A percentile compares a stretch with the other conserved stretches of the same genome.
Evolutionary conservation across 352 stramenopile genomes (phyloP).

Genomic region (Phytophthora tentaculata): DNA sequence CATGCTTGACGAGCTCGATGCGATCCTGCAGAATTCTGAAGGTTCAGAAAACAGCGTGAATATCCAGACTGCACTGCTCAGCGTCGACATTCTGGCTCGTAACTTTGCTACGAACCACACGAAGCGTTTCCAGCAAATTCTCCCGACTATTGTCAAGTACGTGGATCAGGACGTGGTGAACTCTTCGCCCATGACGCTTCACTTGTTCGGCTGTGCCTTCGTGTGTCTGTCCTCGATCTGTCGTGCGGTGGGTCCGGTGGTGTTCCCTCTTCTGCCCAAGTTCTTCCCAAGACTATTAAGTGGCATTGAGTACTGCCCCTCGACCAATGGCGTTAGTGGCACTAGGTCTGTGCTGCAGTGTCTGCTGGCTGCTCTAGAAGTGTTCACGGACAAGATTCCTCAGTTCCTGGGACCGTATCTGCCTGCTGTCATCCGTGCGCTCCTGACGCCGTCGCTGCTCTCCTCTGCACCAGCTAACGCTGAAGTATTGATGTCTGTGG

Average conservation of each 20-base stretch:
- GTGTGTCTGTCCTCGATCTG: conserved; percentile 84
- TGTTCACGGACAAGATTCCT: conserved; percentile 85
- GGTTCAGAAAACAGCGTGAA: conserved; percentile 72
- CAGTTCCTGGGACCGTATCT: conserved; percentile 87
- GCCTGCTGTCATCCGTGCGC: conserved; percentile 57
- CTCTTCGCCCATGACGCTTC: conserved; percentile 57
- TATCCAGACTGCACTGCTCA: conserved; percentile 84
- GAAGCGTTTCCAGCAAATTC: conserved; percentile 74
- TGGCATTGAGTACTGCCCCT: conserved; percentile 64
- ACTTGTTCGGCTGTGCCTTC: conserved; percentile 84
- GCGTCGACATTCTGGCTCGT: conserved; percentile 83
- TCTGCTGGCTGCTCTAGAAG: conserved; percentile 72
- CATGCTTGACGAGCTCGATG: conserved; percentile 85
- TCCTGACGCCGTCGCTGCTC: conserved; percentile 63
- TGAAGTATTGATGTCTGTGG: conserved; percentile 60
- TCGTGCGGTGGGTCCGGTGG: conserved; percentile 64
- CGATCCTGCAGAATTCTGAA: conserved; percentile 72
- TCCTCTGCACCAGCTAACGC: conserved; percentile 33
- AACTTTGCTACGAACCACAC: conserved; percentile 78
- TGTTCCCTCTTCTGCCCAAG: conserved; percentile 84
- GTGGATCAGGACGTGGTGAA: conserved; percentile 60
- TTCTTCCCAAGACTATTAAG: conserved; percentile 83
- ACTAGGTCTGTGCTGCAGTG: conserved; percentile 76
- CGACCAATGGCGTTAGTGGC: conserved; percentile 25
- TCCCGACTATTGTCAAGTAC: conserved; percentile 82